phyloP scores from a whole-genome alignment of 306 rosid genomes.

The Pueraria montana region DNA sequence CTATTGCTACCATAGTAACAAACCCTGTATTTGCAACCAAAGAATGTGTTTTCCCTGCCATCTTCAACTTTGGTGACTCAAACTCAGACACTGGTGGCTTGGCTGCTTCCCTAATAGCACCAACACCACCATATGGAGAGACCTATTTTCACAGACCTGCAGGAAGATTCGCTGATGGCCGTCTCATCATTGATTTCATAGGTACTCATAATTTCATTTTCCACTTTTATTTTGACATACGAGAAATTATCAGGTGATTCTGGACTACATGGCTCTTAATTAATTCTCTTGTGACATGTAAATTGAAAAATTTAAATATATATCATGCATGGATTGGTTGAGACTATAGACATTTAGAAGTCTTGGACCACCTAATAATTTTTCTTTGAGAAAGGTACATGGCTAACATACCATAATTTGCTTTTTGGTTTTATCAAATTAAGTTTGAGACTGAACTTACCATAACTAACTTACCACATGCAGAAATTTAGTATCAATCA shows the following conservation, averaged over 20 bases:
- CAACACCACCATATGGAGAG: conserved; percentile 60
- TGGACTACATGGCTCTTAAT: too few relatives aligned
- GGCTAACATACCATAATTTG: not conserved
- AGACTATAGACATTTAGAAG: too few relatives aligned
- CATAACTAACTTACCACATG: not conserved
- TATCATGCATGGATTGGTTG: too few relatives aligned
- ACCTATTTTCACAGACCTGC: conserved; percentile 54
- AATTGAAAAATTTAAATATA: too few relatives aligned
- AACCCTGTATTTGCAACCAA: conserved; percentile 30
- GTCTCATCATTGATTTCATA: conserved; percentile 61
- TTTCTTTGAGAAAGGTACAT: too few relatives aligned
- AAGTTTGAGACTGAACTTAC: not conserved
- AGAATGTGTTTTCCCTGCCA: conserved; percentile 59
- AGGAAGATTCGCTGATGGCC: conserved; percentile 62
- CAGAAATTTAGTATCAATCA: conserved; percentile 7
- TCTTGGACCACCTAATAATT: too few relatives aligned
- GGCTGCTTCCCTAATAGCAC: conserved; percentile 32
- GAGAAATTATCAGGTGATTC: too few relatives aligned
- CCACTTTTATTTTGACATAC: too few relatives aligned
- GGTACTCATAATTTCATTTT: conserved; percentile 33
- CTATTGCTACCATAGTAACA: not conserved
- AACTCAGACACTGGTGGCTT: conserved; percentile 66
- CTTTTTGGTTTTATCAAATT: not conserved
- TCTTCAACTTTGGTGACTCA: conserved; percentile 67
- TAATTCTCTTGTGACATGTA: too few relatives aligned